Conservation (phyloP, 495 filamentous ascomycete genomes). For the Bryoglossum gracile region DNA sequence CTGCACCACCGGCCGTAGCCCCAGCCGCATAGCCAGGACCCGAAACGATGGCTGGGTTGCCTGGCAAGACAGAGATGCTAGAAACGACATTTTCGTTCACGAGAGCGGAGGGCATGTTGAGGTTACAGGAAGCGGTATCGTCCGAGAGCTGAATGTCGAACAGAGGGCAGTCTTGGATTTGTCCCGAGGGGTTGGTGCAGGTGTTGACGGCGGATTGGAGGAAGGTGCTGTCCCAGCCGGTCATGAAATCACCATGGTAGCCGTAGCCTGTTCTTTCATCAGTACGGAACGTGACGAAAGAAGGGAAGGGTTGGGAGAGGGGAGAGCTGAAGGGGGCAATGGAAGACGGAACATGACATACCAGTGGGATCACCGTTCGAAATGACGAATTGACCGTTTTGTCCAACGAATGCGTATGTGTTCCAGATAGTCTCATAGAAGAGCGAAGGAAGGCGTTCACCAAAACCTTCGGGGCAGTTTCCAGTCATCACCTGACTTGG, state of each 20-base stretch:
- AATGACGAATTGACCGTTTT: constrained; percentile 67
- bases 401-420: constrained; percentile 59
- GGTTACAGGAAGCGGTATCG: constrained; percentile 36
- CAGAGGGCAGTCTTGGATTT: constrained; percentile 48
- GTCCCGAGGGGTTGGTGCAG: constrained; percentile 46
- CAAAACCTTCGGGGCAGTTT: constrained; percentile 64
- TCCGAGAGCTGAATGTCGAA: constrained; percentile 46
- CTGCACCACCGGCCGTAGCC: constrained; percentile 1
- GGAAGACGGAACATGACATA: too few relatives aligned
- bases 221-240: constrained; percentile 63
- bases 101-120: constrained; percentile 34
- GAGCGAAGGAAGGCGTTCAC: constrained; percentile 62
- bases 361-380: constrained; percentile 76
- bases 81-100: constrained; percentile 33
- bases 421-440: constrained; percentile 88
- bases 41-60: constrained; percentile 41
- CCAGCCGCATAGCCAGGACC: constrained; percentile 44
- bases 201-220: constrained; percentile 58
- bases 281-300: too few relatives aligned
- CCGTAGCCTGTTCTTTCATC: too few relatives aligned
- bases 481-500: constrained; percentile 69
- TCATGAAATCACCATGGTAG: constrained; percentile 68
- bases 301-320: background rate
- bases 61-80: constrained; percentile 40
- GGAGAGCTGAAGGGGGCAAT: constrained; percentile 2